Evolutionary conservation across 2,329 filamentous ascomycete genomes (phyloP).

Genomic region (Neopestalotiopsis sp.): DNA sequence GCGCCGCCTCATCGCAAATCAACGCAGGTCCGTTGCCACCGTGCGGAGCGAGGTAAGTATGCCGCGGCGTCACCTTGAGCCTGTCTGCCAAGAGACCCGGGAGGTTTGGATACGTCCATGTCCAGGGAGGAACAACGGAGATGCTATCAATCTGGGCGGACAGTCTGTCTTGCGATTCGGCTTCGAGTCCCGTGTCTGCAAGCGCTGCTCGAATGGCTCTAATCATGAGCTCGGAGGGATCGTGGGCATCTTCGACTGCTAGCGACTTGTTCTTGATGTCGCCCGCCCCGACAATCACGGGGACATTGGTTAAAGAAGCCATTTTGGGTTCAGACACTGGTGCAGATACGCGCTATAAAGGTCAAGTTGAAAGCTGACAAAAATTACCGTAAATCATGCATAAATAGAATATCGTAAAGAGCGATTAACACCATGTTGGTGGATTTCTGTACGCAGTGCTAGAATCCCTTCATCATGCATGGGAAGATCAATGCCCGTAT

Average conservation of each 20-base stretch:
- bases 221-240: slow-evolving; percentile 65
- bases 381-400: no score
- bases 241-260: slow-evolving; percentile 56
- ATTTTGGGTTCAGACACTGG: neutral
- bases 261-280: slow-evolving; percentile 65
- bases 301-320: slow-evolving; percentile 32
- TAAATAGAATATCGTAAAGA: no score
- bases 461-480: no score
- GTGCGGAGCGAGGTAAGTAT: slow-evolving; percentile 44
- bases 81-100: slow-evolving; percentile 57
- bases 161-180: slow-evolving; percentile 36
- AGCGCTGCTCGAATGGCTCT: slow-evolving; percentile 59
- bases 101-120: slow-evolving; percentile 68
- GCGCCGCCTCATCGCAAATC: slow-evolving; percentile 68
- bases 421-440: no score
- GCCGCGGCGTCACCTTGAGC: slow-evolving; percentile 34
- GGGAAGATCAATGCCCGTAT: no score
- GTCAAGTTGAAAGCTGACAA: no score
- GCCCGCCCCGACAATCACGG: slow-evolving; percentile 67
- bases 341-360: no score
- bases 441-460: no score
- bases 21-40: slow-evolving; percentile 68
- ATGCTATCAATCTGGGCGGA: slow-evolving; percentile 60
- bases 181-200: slow-evolving; percentile 45
- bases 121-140: slow-evolving; percentile 67